Conservation (phyloP, 345 rosid species). For the Brassica nigra region DNA sequence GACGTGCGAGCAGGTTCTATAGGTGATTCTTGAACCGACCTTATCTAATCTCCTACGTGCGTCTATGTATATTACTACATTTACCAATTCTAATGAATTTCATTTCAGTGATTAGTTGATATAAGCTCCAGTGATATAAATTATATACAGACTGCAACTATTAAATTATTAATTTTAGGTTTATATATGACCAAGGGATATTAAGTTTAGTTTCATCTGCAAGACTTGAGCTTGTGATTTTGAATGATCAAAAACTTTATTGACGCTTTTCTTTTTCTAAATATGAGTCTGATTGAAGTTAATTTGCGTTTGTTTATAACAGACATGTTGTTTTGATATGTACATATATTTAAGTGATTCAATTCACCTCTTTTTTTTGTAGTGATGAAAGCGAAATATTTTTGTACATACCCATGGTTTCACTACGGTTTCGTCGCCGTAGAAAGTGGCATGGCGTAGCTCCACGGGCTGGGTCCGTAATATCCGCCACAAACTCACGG, state of each 20-base stretch:
- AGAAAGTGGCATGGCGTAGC: conserved; percentile 69
- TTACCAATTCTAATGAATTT: too few relatives aligned
- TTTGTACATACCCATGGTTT: conserved; percentile 54
- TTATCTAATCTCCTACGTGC: too few relatives aligned
- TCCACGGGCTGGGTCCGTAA: conserved; percentile 58
- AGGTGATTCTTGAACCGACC: too few relatives aligned
- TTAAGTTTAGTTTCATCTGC: background rate
- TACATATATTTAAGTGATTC: too few relatives aligned
- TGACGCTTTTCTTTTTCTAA: background rate
- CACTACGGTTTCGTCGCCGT: conserved; percentile 65
- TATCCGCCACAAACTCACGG: conserved; percentile 31
- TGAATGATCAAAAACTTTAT: background rate
- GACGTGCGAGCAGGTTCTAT: too few relatives aligned
- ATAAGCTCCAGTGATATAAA: background rate
- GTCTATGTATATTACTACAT: background rate
- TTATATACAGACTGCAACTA: background rate
- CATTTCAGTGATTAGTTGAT: background rate
- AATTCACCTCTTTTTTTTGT: too few relatives aligned
- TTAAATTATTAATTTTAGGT: background rate
- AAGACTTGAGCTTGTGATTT: background rate
- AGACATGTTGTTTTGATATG: background rate
- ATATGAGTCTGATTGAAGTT: background rate
- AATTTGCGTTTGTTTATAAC: too few relatives aligned
- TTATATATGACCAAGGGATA: background rate
- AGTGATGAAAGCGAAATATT: background rate